phyloP scores from a whole-genome alignment of 2,329 filamentous ascomycete genomes.

The Fusarium continuum region DNA sequence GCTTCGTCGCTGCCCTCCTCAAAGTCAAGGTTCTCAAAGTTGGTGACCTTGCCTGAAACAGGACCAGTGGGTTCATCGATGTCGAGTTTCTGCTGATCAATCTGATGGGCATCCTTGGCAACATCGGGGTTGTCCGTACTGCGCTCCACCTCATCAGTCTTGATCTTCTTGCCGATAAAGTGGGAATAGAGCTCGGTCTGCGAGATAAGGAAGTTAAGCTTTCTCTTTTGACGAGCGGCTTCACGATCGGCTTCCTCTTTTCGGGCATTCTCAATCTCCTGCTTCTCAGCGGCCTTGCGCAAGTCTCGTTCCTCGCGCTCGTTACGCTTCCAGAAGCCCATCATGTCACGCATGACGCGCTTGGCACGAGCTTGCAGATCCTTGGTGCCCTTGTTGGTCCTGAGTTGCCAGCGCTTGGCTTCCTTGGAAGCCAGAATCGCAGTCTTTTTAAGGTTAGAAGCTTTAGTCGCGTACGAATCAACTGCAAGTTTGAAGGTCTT shows the following conservation, averaged over 20 bases:
- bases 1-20: constrained; percentile 91
- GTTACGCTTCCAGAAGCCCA: constrained; percentile 99
- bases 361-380: constrained; percentile 97
- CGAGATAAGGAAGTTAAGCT: constrained; percentile 99
- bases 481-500: constrained; percentile 91
- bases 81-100: constrained; percentile 56
- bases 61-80: constrained; percentile 64
- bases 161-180: constrained; percentile 99
- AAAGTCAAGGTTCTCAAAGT: constrained; percentile 94
- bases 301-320: constrained; percentile 96
- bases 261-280: constrained; percentile 95
- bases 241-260: constrained; percentile 97
- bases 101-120: constrained; percentile 58
- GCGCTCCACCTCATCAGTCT: constrained; percentile 92
- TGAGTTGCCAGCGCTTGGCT: constrained; percentile 94
- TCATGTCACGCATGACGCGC: constrained; percentile 99
- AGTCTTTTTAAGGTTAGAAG: constrained; percentile 97
- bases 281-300: constrained; percentile 91
- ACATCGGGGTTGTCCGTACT: constrained; percentile 85
- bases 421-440: constrained; percentile 97
- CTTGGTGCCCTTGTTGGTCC: constrained; percentile 98
- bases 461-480: constrained; percentile 84
- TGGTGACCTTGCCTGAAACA: constrained; percentile 78
- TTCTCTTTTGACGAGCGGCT: constrained; percentile 95
- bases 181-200: constrained; percentile 99